These are phyloP conservation scores for Onygena corvina DNA, from an alignment of 2,329 filamentous ascomycete species.

Conservation along the genomic window DNA sequence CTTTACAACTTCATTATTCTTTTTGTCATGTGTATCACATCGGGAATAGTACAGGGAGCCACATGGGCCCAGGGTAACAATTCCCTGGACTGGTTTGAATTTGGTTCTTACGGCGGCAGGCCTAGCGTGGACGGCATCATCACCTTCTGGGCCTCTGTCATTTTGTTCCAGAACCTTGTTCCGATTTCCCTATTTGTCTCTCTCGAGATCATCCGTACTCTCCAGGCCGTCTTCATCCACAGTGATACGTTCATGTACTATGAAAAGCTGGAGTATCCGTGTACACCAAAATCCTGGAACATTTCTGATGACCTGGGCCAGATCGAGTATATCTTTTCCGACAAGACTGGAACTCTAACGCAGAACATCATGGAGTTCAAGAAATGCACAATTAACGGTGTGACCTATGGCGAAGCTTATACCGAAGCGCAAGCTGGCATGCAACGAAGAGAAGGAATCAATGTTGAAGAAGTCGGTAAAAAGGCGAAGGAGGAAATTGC, in stretches of 20 bases:
- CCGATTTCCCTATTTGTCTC: slow-evolving; percentile 97
- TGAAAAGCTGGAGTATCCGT: slow-evolving; percentile 82
- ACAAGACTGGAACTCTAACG: slow-evolving; percentile 82
- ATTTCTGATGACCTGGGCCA: slow-evolving; percentile 96
- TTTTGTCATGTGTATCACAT: slow-evolving; percentile 75
- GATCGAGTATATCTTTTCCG: slow-evolving; percentile 97
- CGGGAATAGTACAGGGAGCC: slow-evolving; percentile 72
- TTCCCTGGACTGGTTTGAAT: slow-evolving; percentile 73
- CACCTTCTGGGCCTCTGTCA: slow-evolving; percentile 89
- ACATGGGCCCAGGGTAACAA: slow-evolving; percentile 65
- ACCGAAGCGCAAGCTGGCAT: slow-evolving; percentile 94
- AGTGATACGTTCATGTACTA: slow-evolving; percentile 97
- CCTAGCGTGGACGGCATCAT: slow-evolving; percentile 78
- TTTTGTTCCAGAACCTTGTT: slow-evolving; percentile 96
- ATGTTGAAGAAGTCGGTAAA: slow-evolving; percentile 68
- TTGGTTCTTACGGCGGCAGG: slow-evolving; percentile 63
- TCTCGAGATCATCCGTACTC: slow-evolving; percentile 83
- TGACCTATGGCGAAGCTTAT: slow-evolving; percentile 92
- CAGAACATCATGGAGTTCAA: slow-evolving; percentile 99
- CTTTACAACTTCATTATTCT: slow-evolving; percentile 91
- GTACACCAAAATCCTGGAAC: slow-evolving; percentile 96
- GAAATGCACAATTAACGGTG: slow-evolving; percentile 92
- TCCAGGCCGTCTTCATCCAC: slow-evolving; percentile 95
- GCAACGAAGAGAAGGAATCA: slow-evolving; percentile 78
- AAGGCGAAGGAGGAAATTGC: slow-evolving; percentile 67